phyloP scores from a whole-genome alignment of 2,329 filamentous ascomycete species.

The Cyphellophora europaea region DNA sequence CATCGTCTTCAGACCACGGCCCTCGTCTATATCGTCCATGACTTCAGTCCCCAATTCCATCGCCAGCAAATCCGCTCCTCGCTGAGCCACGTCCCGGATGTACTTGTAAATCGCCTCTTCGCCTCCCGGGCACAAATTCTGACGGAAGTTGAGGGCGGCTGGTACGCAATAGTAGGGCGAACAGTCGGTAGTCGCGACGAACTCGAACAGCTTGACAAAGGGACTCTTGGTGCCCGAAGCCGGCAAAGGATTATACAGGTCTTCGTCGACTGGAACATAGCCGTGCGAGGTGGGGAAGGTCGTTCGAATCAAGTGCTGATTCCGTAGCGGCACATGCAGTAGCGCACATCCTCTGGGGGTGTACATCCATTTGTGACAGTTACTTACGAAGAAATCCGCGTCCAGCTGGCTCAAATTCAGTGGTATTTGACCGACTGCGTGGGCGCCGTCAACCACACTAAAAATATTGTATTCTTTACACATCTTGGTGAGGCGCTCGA shows the following conservation, averaged over 20 bases:
- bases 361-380: conserved; percentile 87
- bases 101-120: conserved; percentile 62
- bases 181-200: conserved; percentile 65
- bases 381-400: conserved; percentile 79
- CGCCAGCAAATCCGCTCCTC: conserved; percentile 54
- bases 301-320: conserved; percentile 65
- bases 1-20: conserved; percentile 18
- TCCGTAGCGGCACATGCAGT: conserved; percentile 66
- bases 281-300: conserved; percentile 75
- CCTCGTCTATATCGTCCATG: conserved; percentile 44
- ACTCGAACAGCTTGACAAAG: conserved; percentile 67
- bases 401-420: conserved; percentile 58
- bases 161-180: conserved; percentile 63
- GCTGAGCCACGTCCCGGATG: conserved; percentile 50
- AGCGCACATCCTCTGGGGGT: conserved; percentile 71
- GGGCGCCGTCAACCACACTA: conserved; percentile 74
- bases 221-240: conserved; percentile 35
- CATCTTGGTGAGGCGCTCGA: conserved; percentile 53
- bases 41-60: conserved; percentile 58
- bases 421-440: conserved; percentile 70
- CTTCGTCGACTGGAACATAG: conserved; percentile 43
- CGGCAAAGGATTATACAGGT: conserved; percentile 8
- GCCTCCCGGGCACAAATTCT: conserved; percentile 62
- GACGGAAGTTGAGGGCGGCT: conserved; percentile 62
- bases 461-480: conserved; percentile 61